phyloP scores from a whole-genome alignment of 2,329 filamentous ascomycete species.

The Alternaria viburni region DNA sequence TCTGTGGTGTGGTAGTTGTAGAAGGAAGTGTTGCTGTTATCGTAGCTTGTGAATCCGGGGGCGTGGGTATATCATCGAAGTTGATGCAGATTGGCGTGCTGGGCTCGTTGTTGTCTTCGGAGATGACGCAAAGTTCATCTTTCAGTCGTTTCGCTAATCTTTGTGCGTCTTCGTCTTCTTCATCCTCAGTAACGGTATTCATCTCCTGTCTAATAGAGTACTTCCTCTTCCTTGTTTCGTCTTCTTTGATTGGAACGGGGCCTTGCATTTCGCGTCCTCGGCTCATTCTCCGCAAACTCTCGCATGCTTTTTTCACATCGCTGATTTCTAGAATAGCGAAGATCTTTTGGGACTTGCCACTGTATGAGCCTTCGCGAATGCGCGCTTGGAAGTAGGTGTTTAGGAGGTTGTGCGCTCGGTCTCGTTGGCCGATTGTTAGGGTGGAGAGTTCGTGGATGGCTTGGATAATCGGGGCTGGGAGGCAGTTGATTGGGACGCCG shows the following conservation, averaged over 20 bases:
- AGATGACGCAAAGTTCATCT: neutral
- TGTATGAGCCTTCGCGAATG: conserved; percentile 6
- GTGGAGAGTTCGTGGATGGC: conserved; percentile 12
- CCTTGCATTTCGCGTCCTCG: conserved; percentile 6
- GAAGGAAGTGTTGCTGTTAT: neutral
- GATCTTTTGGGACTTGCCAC: neutral
- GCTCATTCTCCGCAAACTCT: conserved; percentile 16
- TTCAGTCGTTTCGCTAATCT: neutral
- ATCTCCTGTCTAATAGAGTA: conserved; percentile 1
- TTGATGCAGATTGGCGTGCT: neutral
- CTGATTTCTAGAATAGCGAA: conserved; percentile 7
- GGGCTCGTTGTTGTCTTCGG: neutral
- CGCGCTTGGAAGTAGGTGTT: conserved; percentile 18
- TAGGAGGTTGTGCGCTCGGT: conserved; percentile 17
- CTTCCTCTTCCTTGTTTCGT: conserved; percentile 4
- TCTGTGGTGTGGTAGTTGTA: neutral
- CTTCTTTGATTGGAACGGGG: neutral
- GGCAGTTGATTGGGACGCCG: neutral
- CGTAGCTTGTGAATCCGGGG: neutral
- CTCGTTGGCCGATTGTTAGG: conserved; percentile 12
- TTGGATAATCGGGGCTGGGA: neutral
- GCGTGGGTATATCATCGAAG: neutral
- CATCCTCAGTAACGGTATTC: neutral
- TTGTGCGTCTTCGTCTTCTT: neutral
- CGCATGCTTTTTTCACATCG: conserved; percentile 19